Base-by-base conservation (phyloP, 139 green algal genomes). In the Edaphochlamys debaryana region DNA sequence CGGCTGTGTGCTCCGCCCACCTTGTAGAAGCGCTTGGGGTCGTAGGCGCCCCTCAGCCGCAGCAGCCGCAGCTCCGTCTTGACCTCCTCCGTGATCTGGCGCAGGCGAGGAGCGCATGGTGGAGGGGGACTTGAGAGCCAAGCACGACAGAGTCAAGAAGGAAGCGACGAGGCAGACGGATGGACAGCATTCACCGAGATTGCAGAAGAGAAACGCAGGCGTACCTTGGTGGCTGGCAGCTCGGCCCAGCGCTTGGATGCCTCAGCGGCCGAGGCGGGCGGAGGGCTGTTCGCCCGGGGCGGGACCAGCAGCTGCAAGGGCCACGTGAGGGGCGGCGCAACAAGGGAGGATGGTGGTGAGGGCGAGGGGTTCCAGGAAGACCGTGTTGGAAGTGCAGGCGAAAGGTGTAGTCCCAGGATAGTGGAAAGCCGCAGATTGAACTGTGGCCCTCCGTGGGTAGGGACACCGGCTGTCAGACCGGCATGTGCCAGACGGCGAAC, bases 21-120 rank as follows among this genome's bases (percentile, higher is more conserved):
- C 85, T 95, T 96, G 92, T 98, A 98, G 86, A 97, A 96, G 56
- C 95, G 92, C 90, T 98, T 98, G 66, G 95, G 92, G 85, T 98
- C 95, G 52, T 95, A 93, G 1, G 94, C 92, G 27, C 91, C 87
- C 29, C 95, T 87, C 79, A 98, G 88, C 82, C 92, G 88, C 69
- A 98, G 87, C 85, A 96, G 86, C 17, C 90, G 88, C 80, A 98
- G 87, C 84, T 98, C 93, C 23, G 86, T 83, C 86, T 95, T 96
- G 42, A 94, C 79, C 25, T 95, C 92, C 36, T 89, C 90, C 29
- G 78, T 84, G 34, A 84, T 84, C 66, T 77, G n/a, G n/a, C n/a
- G n/a, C n/a, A n/a, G n/a, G n/a, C n/a, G n/a, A n/a, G n/a, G n/a
- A n/a, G n/a, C n/a, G n/a, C n/a, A n/a, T n/a, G n/a, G n/a, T n/a